These are phyloP conservation scores for Mycena leptocephala DNA, from an alignment of 768 basidiomycete genomes.

Conservation along the genomic window DNA sequence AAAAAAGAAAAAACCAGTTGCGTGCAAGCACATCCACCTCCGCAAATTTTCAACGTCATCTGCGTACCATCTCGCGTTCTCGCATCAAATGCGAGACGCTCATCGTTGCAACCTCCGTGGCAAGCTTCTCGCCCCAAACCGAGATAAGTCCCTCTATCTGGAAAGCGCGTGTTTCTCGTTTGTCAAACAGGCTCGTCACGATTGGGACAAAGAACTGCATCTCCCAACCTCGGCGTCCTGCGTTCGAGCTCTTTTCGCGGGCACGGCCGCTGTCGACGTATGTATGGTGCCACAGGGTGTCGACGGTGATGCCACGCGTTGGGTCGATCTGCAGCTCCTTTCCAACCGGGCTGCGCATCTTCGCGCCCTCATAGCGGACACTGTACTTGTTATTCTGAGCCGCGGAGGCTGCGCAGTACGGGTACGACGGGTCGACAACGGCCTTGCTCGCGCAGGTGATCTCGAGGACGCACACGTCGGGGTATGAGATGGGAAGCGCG, in stretches of 20 bases:
- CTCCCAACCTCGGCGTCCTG: constrained; percentile 48
- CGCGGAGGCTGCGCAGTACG: constrained; percentile 33
- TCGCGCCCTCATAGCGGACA: constrained; percentile 29
- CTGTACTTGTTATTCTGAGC: constrained; percentile 14
- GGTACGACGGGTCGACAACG: constrained; percentile 35
- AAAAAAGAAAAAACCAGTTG: not conserved
- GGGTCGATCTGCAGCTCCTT: constrained; percentile 33
- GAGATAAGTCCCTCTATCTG: constrained; percentile 54
- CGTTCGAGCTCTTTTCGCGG: not conserved
- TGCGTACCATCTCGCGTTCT: constrained; percentile 54
- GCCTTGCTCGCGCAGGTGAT: constrained; percentile 48
- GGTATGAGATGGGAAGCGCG: constrained; percentile 48
- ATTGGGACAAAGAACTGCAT: constrained; percentile 64
- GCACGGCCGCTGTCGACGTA: constrained; percentile 4
- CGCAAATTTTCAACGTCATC: too few relatives aligned
- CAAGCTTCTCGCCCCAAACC: constrained; percentile 50
- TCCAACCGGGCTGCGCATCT: constrained; percentile 15
- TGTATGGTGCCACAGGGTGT: constrained; percentile 50
- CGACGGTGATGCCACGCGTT: constrained; percentile 45
- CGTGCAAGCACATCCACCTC: not conserved
- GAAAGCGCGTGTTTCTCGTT: constrained; percentile 63
- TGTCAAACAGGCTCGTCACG: constrained; percentile 62
- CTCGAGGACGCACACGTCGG: constrained; percentile 52
- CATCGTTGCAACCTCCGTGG: constrained; percentile 50
- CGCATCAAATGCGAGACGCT: constrained; percentile 61